Conservation (phyloP, 1,284 basidiomycete genomes). For the Tilletia indica region DNA sequence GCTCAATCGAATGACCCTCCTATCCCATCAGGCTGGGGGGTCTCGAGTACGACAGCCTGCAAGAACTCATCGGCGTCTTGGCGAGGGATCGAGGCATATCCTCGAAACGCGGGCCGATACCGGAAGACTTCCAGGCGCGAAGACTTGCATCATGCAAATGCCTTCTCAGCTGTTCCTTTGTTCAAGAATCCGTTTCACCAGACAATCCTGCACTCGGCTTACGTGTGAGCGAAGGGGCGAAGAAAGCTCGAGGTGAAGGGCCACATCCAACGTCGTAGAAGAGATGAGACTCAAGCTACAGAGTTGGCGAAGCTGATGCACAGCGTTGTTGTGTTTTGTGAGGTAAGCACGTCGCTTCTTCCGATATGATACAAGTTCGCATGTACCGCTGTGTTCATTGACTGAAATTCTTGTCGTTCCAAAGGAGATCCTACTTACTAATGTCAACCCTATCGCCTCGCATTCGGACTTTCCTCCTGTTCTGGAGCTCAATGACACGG, state of each 20-base stretch:
- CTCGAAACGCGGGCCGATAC: not conserved
- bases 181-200: not conserved
- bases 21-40: slow-evolving; percentile 64
- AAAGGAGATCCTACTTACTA: slow-evolving; percentile 6
- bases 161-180: not conserved
- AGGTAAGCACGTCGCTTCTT: too few relatives aligned
- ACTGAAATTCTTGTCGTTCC: not conserved
- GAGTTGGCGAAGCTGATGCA: slow-evolving; percentile 6
- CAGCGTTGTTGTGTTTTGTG: not conserved
- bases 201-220: slow-evolving; percentile 1
- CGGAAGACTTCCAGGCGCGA: not conserved
- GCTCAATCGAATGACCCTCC: not conserved
- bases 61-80: not conserved
- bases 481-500: slow-evolving; percentile 8
- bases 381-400: not conserved
- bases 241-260: not conserved
- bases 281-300: not conserved
- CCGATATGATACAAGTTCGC: too few relatives aligned
- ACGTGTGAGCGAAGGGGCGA: not conserved
- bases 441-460: not conserved
- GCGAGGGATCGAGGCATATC: not conserved
- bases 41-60: not conserved
- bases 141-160: not conserved
- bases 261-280: not conserved
- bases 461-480: not conserved